Percentiles rank a stretch among this genome's conserved stretches.
Evolutionary conservation across 345 rosid species (phyloP).

Genomic region (Pugionium cornutum): DNA sequence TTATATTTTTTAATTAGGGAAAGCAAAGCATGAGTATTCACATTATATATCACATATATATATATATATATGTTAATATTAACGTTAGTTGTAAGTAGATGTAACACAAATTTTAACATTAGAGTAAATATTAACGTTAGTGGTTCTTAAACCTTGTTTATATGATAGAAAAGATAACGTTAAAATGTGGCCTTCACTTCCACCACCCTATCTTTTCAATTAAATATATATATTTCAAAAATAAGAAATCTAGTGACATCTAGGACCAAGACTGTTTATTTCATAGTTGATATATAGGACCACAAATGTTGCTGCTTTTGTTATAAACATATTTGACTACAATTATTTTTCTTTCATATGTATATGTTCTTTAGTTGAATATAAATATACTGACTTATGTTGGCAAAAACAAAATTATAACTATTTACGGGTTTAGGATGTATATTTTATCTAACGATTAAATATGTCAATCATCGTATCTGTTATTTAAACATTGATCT

Average conservation of each 20-base stretch:
- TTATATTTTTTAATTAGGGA: no score
- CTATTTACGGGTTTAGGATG: not conserved
- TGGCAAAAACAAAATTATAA: not conserved
- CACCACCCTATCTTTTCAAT: not conserved
- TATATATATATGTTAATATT: not conserved
- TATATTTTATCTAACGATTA: not conserved
- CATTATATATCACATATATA: no score
- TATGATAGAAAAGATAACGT: not conserved
- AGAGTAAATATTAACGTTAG: not conserved
- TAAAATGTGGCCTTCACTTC: not conserved
- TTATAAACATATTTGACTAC: not conserved
- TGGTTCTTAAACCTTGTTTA: not conserved
- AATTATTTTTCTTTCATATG: not conserved
- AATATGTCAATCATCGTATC: not conserved
- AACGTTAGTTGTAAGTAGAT: not conserved
- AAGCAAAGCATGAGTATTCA: no score
- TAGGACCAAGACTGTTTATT: not conserved
- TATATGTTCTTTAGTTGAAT: not conserved
- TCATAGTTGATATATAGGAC: not conserved
- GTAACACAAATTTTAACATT: not conserved
- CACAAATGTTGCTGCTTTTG: conserved; percentile 9
- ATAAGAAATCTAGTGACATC: conserved; percentile 2
- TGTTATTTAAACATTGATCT: not conserved
- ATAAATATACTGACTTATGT: no score
- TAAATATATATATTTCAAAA: not conserved